phyloP scores from a whole-genome alignment of 345 rosid species.

The Diplotaxis tenuifolia region DNA sequence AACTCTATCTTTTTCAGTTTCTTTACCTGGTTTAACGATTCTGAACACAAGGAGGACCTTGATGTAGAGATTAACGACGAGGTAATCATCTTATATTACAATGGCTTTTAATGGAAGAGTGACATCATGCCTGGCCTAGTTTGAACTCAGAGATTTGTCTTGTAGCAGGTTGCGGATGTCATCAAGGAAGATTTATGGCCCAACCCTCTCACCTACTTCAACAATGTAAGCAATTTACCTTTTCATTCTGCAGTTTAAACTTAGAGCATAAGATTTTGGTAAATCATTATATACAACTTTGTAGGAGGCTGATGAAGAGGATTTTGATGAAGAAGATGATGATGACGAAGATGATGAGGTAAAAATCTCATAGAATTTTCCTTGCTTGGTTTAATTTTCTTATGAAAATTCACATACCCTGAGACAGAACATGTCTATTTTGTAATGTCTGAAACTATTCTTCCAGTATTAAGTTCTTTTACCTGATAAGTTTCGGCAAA shows the following conservation, averaged over 20 bases:
- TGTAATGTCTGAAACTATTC: not conserved
- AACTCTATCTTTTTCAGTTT: slow-evolving; percentile 53
- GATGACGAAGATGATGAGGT: slow-evolving; percentile 57
- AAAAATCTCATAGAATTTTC: not conserved
- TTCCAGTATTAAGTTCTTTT: not conserved
- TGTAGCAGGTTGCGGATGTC: slow-evolving; percentile 78
- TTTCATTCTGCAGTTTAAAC: not conserved
- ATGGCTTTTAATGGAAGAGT: slow-evolving; percentile 4
- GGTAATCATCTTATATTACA: slow-evolving; percentile 40
- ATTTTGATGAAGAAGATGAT: slow-evolving; percentile 42
- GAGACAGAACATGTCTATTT: not conserved
- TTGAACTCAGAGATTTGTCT: slow-evolving; percentile 17
- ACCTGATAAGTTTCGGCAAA: slow-evolving; percentile 3
- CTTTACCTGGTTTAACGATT: slow-evolving; percentile 75
- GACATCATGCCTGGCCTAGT: slow-evolving; percentile 3
- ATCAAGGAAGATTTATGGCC: slow-evolving; percentile 98
- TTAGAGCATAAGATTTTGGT: slow-evolving; percentile 9
- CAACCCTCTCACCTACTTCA: slow-evolving; percentile 83
- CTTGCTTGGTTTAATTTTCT: not conserved
- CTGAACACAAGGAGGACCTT: slow-evolving; percentile 53
- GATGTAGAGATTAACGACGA: slow-evolving; percentile 69
- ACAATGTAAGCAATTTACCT: slow-evolving; percentile 50
- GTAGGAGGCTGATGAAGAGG: slow-evolving; percentile 77
- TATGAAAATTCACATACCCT: too few relatives aligned
- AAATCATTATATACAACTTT: slow-evolving; percentile 5